phyloP scores from a whole-genome alignment of 805 yeast species.

The Teunomyces cretensis region DNA sequence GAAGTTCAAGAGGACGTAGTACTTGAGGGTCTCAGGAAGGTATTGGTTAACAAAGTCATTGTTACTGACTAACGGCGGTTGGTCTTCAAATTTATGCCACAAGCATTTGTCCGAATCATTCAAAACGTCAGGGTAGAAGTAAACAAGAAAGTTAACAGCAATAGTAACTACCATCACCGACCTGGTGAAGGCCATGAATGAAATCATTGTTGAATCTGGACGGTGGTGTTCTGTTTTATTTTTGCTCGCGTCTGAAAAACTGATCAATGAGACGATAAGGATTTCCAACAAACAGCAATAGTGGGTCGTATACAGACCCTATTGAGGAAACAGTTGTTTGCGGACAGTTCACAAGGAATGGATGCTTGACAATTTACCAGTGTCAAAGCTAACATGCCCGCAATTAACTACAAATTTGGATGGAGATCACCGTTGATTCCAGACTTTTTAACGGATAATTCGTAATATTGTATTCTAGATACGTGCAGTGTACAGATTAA shows the following conservation, averaged over 20 bases:
- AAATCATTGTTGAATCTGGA: conserved; percentile 1
- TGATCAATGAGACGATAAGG: conserved; percentile 1
- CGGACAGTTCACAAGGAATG: not conserved
- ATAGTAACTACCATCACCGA: conserved; percentile 40
- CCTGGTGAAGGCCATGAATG: conserved; percentile 15
- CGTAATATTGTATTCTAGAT: conserved; percentile 1
- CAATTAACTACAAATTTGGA: not conserved
- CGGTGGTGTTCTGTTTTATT: not conserved
- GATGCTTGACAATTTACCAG: too few relatives aligned
- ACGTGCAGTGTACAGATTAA: conserved; percentile 2
- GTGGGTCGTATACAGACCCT: too few relatives aligned
- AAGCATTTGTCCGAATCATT: conserved; percentile 50
- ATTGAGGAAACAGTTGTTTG: too few relatives aligned
- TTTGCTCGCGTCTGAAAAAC: not conserved
- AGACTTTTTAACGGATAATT: not conserved
- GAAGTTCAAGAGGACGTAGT: conserved; percentile 20
- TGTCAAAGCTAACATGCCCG: too few relatives aligned
- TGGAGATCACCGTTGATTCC: not conserved
- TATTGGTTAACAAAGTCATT: conserved; percentile 11
- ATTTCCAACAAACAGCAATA: not conserved
- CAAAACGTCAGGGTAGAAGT: conserved; percentile 70
- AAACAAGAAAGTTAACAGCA: conserved; percentile 60
- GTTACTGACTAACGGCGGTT: conserved; percentile 6
- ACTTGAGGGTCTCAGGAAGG: conserved; percentile 11
- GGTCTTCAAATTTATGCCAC: conserved; percentile 45